Base-by-base conservation (phyloP, 441 rosid species). In the Adansonia rubrostipa region DNA sequence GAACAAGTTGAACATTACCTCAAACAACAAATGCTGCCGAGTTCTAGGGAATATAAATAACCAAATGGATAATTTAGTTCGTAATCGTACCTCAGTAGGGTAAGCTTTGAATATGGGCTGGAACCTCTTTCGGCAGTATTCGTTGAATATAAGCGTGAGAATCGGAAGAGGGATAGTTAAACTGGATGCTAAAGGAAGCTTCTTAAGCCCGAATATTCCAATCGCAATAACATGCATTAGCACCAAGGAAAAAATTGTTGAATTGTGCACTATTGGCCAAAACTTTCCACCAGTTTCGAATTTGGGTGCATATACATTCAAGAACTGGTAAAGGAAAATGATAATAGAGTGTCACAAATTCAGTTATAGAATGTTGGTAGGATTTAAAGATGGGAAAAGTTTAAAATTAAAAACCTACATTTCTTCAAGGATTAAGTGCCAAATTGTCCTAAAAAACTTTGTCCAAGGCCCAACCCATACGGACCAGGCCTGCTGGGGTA, bases 151-250 rank as follows among this genome's bases (percentile, higher is more conserved):
- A 77, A 93, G 85, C 0, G 98, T 93, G 78, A 94, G 88, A 79
- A 91, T 45, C 13, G 98, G 98, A 53, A 96, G 93, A 69, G 99
- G 99, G 78, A 90, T 73, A 4, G 85, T 84, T 80, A 96, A 88
- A 83, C 86, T 89, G 65, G 97, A 86, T 56, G 98, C 98, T 72
- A 86, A 47, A 13, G 98, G 89, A 75, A 93, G 88, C 80, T 90
- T 82, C 91, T 94, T 96, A 73, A 93, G 86, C 9, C 95, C 92
- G 79, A 94, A 96, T 57, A 93, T 85, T 67, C 98, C 98, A 58
- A 94, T 81, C 50, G 98, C 98, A 70, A 93, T 94, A 0, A 91
- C 79, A 61, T 94, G 99, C 97, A 94, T 96, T 83, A 96, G 87
- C 71, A 94, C 79, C 79, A 93, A 86, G 64, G 96, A 93, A 85